Evolutionary conservation across 2,329 filamentous ascomycete species (phyloP).

Genomic region (Phoma sp.): DNA sequence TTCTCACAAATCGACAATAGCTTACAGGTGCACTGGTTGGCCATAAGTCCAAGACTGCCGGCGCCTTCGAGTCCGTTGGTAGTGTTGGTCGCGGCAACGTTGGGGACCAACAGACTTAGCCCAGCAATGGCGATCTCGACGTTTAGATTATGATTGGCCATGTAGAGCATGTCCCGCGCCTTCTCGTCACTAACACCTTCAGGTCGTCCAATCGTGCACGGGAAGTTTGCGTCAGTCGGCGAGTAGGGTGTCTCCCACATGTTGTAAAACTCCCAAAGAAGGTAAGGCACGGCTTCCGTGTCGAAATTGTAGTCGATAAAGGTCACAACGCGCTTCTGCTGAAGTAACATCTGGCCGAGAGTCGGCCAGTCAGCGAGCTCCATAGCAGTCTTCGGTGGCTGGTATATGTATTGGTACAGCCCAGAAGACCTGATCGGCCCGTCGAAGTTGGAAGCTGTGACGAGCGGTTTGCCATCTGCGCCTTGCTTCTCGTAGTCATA

Average conservation of each 20-base stretch:
- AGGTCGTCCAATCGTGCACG: conserved; percentile 79
- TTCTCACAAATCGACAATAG: neutral
- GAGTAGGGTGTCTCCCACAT: conserved; percentile 94
- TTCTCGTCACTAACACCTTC: conserved; percentile 65
- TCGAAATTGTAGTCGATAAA: conserved; percentile 64
- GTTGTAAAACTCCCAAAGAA: conserved; percentile 87
- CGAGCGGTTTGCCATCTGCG: conserved; percentile 55
- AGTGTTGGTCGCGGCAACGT: conserved; percentile 41
- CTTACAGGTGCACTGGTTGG: conserved; percentile 44
- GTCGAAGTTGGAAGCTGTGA: conserved; percentile 67
- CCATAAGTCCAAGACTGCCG: conserved; percentile 44
- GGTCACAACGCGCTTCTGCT: conserved; percentile 46
- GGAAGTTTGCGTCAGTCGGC: conserved; percentile 70
- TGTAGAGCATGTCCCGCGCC: conserved; percentile 69
- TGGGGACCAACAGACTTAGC: conserved; percentile 42
- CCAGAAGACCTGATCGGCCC: conserved; percentile 74
- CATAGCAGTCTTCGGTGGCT: conserved; percentile 78
- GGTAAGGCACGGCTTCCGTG: conserved; percentile 78
- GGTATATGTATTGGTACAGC: conserved; percentile 75
- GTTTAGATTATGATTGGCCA: conserved; percentile 94
- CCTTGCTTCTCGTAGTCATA: conserved; percentile 54
- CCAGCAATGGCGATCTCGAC: conserved; percentile 61
- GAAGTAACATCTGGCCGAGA: conserved; percentile 64
- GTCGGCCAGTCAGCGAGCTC: conserved; percentile 82
- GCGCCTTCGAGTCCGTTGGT: conserved; percentile 45